These are phyloP conservation scores for Platanus orientalis DNA, from an alignment of 164 flowering plant genomes.

Conservation along the genomic window DNA sequence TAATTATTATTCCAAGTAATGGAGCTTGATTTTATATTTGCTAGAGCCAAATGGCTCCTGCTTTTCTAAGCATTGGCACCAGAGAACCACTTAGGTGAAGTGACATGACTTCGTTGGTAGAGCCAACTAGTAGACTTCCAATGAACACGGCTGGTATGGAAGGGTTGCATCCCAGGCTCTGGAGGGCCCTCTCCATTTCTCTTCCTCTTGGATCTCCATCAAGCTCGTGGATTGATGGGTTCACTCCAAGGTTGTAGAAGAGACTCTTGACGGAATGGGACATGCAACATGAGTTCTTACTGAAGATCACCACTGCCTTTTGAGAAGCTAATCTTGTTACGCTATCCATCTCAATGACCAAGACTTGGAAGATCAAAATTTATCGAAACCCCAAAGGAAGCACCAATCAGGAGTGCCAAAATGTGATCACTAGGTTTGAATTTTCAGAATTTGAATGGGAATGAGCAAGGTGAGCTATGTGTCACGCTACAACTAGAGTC, in stretches of 20 bases:
- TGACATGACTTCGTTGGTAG: conserved; percentile 28
- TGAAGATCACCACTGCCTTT: conserved; percentile 16
- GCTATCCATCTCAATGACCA: conserved; percentile 7
- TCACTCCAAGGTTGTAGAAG: conserved; percentile 5
- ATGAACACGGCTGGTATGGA: conserved; percentile 35
- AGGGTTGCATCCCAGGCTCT: conserved; percentile 14
- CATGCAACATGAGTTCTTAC: conserved; percentile 16
- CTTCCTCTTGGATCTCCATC: conserved; percentile 9
- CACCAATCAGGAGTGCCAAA: too few species aligned
- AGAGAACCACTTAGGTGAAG: conserved; percentile 29
- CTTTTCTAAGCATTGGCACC: conserved; percentile 26
- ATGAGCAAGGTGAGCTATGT: too few species aligned
- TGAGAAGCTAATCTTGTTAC: conserved; percentile 4
- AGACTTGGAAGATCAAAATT: too few species aligned
- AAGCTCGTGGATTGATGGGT: conserved; percentile 12
- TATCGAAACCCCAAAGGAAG: too few species aligned
- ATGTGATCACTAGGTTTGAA: too few species aligned
- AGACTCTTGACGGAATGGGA: conserved; percentile 10
- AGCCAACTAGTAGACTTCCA: conserved; percentile 28
- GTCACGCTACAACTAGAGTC: too few species aligned
- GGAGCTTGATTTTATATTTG: too few species aligned
- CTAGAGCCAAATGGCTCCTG: conserved; percentile 20
- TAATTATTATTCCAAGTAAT: too few species aligned
- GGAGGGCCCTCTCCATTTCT: conserved; percentile 26
- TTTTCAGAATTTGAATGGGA: too few species aligned